These are phyloP conservation scores for Colletotrichum paranaense DNA, from an alignment of 2,329 filamentous ascomycete species.

Conservation along the genomic window DNA sequence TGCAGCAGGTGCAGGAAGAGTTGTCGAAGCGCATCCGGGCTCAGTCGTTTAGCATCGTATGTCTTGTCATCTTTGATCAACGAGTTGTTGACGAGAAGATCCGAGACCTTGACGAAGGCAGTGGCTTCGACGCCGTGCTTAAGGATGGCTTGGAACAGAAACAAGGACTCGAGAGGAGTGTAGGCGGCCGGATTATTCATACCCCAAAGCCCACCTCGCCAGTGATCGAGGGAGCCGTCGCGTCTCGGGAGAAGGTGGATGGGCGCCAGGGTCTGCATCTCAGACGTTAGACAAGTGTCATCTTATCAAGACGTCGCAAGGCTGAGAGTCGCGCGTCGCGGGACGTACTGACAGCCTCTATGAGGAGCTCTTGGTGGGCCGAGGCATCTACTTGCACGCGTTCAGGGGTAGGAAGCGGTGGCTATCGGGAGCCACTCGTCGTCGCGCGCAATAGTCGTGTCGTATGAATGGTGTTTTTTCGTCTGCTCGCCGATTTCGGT, in stretches of 20 bases:
- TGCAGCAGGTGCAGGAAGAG: conserved; percentile 82
- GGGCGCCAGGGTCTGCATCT: conserved; percentile 62
- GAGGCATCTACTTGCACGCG: conserved; percentile 35
- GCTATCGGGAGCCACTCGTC: conserved; percentile 27
- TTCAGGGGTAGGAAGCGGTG: conserved; percentile 24
- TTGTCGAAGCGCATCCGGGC: conserved; percentile 80
- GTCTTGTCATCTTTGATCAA: conserved; percentile 76
- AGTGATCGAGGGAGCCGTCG: conserved; percentile 65
- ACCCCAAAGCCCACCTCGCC: conserved; percentile 65
- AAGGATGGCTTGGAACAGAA: conserved; percentile 84
- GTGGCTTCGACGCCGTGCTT: conserved; percentile 72
- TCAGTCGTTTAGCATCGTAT: conserved; percentile 81
- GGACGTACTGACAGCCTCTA: conserved; percentile 37
- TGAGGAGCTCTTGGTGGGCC: conserved; percentile 31
- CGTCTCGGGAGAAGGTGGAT: conserved; percentile 64
- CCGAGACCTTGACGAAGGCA: conserved; percentile 79
- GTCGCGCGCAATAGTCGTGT: conserved; percentile 24
- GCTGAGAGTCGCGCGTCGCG: conserved; percentile 30
- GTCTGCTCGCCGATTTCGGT: not conserved
- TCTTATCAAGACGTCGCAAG: conserved; percentile 23
- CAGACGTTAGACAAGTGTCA: conserved; percentile 29
- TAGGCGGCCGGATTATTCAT: conserved; percentile 73
- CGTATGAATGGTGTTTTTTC: conserved; percentile 26
- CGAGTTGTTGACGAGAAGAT: conserved; percentile 78
- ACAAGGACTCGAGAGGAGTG: conserved; percentile 86